Evolutionary conservation across 768 basidiomycete species (phyloP), one percentile per base, ranked within the genome.

Genomic region (Amanita jacksonii): DNA sequence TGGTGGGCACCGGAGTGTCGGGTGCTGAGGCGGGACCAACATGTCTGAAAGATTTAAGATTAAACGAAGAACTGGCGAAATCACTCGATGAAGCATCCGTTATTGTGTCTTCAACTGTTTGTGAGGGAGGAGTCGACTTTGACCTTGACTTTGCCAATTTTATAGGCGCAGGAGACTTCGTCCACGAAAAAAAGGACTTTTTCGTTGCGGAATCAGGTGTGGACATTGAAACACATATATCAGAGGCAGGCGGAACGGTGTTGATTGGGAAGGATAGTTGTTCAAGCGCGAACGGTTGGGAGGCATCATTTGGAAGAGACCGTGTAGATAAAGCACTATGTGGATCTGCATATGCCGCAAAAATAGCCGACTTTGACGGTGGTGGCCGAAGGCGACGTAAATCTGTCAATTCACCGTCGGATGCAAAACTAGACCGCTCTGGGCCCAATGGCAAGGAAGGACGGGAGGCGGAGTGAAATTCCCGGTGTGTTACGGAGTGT

Each of bases 11-110:
- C 41, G 57, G 57, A 19, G 41, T 49, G 43, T 44, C 36, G 34
- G 46, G 23, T 5, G 53, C 23, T 19, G 52, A 44, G 54, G 56
- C 23, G 43, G 52, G 61, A 25, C 72, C 64, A 43, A 88, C 63
- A 53, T 86, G 85, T 23, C 82, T 71, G 62, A 87, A 86, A 1
- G 85, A 70, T 51, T 73, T 79, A 50, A 87, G 73, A 61, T 81
- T 84, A 63, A 87, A 86, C 0, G 81, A 82, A 16, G 56, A 51
- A 25, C 53, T 50, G 38, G 36, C 46, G 45, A 8, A 52, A 49
- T 41, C 46, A 38, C n/a, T n/a, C n/a, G 20, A 47, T 37, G 19
- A 32, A 28, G 27, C 49, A 43, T 38, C 30, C 43, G 31, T 15
- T 23, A 30, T 16, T 31, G 37, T 12, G n/a, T 37, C 44, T 28